phyloP scores from a whole-genome alignment of 768 basidiomycete species.

The Suillus paluster region DNA sequence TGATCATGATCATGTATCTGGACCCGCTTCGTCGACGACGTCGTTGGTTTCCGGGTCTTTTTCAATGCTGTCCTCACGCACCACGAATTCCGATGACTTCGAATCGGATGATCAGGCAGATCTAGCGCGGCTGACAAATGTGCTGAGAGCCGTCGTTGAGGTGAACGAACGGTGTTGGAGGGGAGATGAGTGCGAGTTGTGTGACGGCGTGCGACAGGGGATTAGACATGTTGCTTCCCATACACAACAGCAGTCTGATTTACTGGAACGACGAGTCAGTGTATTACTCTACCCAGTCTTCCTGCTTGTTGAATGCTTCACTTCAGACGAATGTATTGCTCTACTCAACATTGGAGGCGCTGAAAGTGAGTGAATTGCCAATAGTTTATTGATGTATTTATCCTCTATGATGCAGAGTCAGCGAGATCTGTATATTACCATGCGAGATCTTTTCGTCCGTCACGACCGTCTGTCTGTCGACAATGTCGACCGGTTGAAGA shows the following conservation, averaged over 20 bases:
- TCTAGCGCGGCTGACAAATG: constrained; percentile 81
- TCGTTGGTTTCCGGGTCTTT: constrained; percentile 18
- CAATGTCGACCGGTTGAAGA: constrained; percentile 85
- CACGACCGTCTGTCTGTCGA: constrained; percentile 90
- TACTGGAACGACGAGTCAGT: constrained; percentile 73
- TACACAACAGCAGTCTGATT: constrained; percentile 71
- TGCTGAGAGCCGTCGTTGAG: constrained; percentile 76
- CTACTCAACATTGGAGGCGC: constrained; percentile 71
- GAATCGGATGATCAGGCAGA: constrained; percentile 67
- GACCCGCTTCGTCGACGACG: constrained; percentile 20
- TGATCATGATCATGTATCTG: constrained; percentile 36
- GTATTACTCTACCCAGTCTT: not conserved
- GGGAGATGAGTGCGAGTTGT: constrained; percentile 81
- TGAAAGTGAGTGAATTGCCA: constrained; percentile 60
- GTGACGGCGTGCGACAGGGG: constrained; percentile 76
- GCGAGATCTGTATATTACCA: constrained; percentile 85
- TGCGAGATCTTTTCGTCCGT: constrained; percentile 84
- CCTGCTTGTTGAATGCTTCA: constrained; percentile 10
- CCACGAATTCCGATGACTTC: constrained; percentile 23
- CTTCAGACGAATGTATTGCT: constrained; percentile 63
- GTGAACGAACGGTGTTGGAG: constrained; percentile 84
- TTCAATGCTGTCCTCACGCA: constrained; percentile 18
- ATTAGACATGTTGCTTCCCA: constrained; percentile 69
- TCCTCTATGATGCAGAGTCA: constrained; percentile 52
- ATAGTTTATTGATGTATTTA: constrained; percentile 13